Conservation (phyloP, 805 yeast species). For the Saturnispora halmiae region DNA sequence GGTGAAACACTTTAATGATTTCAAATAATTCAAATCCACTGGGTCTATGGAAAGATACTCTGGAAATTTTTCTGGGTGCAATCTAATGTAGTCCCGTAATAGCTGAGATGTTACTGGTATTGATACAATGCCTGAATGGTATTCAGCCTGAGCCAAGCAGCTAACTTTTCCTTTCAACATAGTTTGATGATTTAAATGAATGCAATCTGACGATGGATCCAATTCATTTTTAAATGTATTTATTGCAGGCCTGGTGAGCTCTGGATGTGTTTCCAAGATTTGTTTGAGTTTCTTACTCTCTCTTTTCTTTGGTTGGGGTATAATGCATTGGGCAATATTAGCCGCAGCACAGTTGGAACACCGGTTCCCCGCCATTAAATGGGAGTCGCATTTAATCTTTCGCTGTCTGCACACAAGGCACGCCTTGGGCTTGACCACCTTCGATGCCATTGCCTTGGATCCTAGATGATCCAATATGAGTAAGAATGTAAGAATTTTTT, state of each 20-base stretch:
- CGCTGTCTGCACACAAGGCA: slow-evolving; percentile 71
- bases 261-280: slow-evolving; percentile 11
- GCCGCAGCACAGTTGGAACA: slow-evolving; percentile 66
- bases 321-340: slow-evolving; percentile 53
- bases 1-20: slow-evolving; percentile 49
- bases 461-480: too few relatives aligned
- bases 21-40: slow-evolving; percentile 18
- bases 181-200: slow-evolving; percentile 17
- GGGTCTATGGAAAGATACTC: slow-evolving; percentile 13
- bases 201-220: background rate
- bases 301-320: slow-evolving; percentile 41
- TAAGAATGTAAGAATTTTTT: too few relatives aligned
- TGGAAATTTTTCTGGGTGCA: slow-evolving; percentile 2
- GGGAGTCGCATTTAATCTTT: slow-evolving; percentile 75
- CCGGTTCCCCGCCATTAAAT: slow-evolving; percentile 35
- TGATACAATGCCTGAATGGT: slow-evolving; percentile 29
- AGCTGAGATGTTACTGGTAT: slow-evolving; percentile 25
- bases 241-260: background rate
- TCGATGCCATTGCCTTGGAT: background rate
- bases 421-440: slow-evolving; percentile 39
- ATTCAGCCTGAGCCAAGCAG: slow-evolving; percentile 19
- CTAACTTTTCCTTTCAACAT: slow-evolving; percentile 16
- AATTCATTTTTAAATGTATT: background rate
- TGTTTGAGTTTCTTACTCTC: slow-evolving; percentile 21
- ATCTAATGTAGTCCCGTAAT: slow-evolving; percentile 20